Conservation (phyloP, 306 rosid species). For the Rosa multiflora region DNA sequence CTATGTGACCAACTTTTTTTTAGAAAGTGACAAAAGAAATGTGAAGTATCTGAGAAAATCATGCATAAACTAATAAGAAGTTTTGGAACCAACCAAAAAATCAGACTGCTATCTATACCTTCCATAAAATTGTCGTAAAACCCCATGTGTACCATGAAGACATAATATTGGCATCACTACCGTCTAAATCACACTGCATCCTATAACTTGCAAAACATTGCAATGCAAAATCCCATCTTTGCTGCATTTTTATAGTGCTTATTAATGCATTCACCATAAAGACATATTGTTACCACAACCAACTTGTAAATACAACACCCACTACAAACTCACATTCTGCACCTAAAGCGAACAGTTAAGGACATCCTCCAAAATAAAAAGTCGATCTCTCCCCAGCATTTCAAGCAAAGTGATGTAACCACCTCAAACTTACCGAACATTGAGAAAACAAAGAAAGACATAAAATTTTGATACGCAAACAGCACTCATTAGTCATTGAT, state of each 20-base stretch:
- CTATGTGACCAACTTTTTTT: background rate
- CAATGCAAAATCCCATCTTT: background rate
- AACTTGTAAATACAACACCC: background rate
- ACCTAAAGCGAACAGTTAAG: background rate
- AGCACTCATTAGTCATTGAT: background rate
- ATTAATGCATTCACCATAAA: constrained; percentile 9
- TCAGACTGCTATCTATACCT: background rate
- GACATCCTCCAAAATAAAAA: background rate
- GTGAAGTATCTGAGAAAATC: background rate
- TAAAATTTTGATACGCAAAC: background rate
- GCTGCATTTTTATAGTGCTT: background rate
- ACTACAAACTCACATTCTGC: background rate
- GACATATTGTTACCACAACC: background rate
- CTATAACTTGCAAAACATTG: background rate
- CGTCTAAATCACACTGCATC: background rate
- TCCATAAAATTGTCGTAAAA: background rate
- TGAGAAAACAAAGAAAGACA: background rate
- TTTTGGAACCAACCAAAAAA: background rate
- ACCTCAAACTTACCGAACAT: background rate
- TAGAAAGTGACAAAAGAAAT: background rate
- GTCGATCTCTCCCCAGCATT: background rate
- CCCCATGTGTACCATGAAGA: background rate
- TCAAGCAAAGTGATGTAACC: background rate
- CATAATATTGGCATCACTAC: background rate
- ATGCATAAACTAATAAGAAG: background rate